A percentile compares a stretch with the other conserved stretches of the same genome.
phyloP scores from a whole-genome alignment of 2,329 filamentous ascomycete species.

The Penicillium sp. region DNA sequence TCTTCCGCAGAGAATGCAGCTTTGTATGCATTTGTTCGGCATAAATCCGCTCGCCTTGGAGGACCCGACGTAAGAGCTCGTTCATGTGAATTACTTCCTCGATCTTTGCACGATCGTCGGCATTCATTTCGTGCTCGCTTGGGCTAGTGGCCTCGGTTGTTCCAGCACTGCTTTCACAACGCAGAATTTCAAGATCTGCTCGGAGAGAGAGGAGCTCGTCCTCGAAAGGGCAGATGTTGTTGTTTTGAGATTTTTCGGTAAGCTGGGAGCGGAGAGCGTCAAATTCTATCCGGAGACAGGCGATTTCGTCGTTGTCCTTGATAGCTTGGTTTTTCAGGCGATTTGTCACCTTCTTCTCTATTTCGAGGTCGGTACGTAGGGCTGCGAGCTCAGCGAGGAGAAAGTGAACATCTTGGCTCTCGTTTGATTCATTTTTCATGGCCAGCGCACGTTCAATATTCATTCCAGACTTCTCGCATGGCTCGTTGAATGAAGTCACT shows the following conservation, averaged over 20 bases:
- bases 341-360: not conserved
- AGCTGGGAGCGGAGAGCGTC: not conserved
- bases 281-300: not conserved
- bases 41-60: not conserved
- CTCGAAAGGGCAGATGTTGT: not conserved
- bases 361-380: not conserved
- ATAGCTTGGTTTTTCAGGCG: not conserved
- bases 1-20: not conserved
- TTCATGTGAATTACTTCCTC: not conserved
- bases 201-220: not conserved
- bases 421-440: too few relatives aligned
- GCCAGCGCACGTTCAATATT: too few relatives aligned
- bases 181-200: not conserved
- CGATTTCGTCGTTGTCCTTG: not conserved
- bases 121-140: not conserved
- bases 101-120: not conserved
- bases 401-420: too few relatives aligned
- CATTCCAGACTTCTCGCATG: too few relatives aligned
- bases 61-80: not conserved
- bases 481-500: not conserved
- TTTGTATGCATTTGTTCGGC: not conserved
- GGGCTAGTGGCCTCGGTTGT: not conserved
- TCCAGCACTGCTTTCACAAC: not conserved
- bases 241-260: not conserved
- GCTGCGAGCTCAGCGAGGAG: not conserved